These are phyloP conservation scores for Physcomitrellopsis africana DNA, from an alignment of 225 moss, liverwort and hornwort species.

Conservation along the genomic window DNA sequence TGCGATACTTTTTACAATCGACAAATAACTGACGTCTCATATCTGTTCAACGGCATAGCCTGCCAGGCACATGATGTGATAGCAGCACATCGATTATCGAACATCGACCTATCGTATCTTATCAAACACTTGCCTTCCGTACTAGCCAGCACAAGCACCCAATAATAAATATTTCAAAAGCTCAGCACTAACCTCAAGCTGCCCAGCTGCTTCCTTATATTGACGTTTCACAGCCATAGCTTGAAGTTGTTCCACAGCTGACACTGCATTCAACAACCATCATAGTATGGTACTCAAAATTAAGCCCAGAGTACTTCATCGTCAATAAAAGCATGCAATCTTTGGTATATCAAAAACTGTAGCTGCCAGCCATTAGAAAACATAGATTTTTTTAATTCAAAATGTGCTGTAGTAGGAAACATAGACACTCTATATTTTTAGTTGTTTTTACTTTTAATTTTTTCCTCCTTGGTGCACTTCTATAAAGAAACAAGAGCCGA, in stretches of 20 bases:
- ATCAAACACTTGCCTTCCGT: not conserved
- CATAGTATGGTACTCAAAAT: constrained; percentile 3
- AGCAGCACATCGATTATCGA: constrained; percentile 2
- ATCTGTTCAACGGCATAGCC: not conserved
- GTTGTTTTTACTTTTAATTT: no score
- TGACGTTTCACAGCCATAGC: constrained; percentile 85
- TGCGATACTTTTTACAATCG: no score
- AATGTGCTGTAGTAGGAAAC: no score
- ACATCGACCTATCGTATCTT: not conserved
- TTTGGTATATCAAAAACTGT: no score
- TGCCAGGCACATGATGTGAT: not conserved
- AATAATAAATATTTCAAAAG: not conserved
- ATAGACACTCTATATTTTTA: no score
- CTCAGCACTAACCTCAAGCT: constrained; percentile 66
- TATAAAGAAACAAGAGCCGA: no score
- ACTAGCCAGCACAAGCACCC: constrained; percentile 1
- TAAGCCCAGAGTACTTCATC: no score
- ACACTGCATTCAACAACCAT: constrained; percentile 53
- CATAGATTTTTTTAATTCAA: no score
- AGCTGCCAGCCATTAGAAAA: no score
- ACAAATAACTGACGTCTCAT: no score
- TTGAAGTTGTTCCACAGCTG: constrained; percentile 85
- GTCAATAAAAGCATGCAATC: no score
- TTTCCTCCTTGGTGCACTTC: no score
- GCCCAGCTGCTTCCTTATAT: constrained; percentile 89